Base-by-base conservation (phyloP, 2,329 filamentous ascomycete genomes). In the Colletotrichum echinochloae region DNA sequence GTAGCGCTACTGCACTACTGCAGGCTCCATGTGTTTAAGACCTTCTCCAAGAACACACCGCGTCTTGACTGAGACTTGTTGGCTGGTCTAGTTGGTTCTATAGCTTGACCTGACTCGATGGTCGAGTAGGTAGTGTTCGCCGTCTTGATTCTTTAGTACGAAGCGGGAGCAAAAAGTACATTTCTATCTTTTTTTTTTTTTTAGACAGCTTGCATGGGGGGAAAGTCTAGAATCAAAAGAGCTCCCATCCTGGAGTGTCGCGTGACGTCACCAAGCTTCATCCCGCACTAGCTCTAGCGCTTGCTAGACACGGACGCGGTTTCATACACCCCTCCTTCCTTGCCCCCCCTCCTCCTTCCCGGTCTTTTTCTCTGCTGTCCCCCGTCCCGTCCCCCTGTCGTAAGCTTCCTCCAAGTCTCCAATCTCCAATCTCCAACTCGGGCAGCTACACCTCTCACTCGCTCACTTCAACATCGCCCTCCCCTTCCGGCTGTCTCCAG, bases 261-360 rank as follows among this genome's bases (percentile, higher is more conserved):
- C 3, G 60, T 70, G 67, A 70, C 67, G 67, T 70, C 67, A 70
- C 23, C 56, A 51, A 18, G 2, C 30, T 2, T 18, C 33, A 9
- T 52, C 33, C 41, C 56, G 35, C 63, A 20, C 52, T 56, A 60
- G 12, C 28, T 51, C 51, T 70, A 59, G 55, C 49, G 66, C 59
- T 41, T 14, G 49, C n/a, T 46, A 66, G 63, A 63, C 66, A 66
- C 63, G 55, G 67, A 66, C 67, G 35, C 35, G 6, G 67, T 66
- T 66, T 70, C 67, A 61, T 49, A 49, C n/a, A n/a, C 67, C 67
- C 67, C 63, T 41, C 55, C 60, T 60, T 48, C 62, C 54, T 41
- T 1, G 20, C n/a, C 28, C 28, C 4, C 30, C 52, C 20, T 46
- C 44, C 44, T 46, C 44, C n/a, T 46, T 46, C 20, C 44, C 7